A percentile compares a stretch with the other conserved stretches of the same genome.
phyloP scores from a whole-genome alignment of 768 basidiomycete species.

The Boletellus sp. region DNA sequence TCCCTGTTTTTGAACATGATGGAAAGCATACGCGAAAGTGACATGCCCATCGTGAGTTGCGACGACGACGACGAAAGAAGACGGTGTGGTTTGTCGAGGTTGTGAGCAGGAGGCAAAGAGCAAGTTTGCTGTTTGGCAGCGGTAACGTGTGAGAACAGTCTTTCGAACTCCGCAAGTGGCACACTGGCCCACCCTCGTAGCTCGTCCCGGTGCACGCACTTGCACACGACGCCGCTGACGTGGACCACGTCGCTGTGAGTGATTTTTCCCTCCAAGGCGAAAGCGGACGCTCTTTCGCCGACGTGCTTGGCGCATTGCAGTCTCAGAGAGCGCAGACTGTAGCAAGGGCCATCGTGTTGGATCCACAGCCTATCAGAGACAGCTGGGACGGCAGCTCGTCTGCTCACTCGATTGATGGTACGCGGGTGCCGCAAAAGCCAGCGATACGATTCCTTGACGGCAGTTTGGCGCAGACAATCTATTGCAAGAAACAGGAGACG shows the following conservation, averaged over 20 bases:
- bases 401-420: too few species aligned
- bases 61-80: conserved; percentile 31
- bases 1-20: conserved; percentile 97
- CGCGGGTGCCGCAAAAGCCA: too few species aligned
- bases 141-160: conserved; percentile 29
- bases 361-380: too few species aligned
- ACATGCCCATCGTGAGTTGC: conserved; percentile 67
- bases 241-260: conserved; percentile 10
- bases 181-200: neutral
- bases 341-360: too few species aligned
- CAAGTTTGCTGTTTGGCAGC: conserved; percentile 32
- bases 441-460: too few species aligned
- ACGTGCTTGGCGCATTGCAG: too few species aligned
- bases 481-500: conserved; percentile 1
- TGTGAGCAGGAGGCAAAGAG: conserved; percentile 28
- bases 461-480: too few species aligned
- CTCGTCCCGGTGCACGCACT: conserved; percentile 7
- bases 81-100: conserved; percentile 22
- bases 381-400: too few species aligned
- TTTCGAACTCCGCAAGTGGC: conserved; percentile 36
- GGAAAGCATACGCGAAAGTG: conserved; percentile 69
- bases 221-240: conserved; percentile 16
- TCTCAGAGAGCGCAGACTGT: too few species aligned
- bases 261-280: too few species aligned
- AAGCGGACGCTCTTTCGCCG: too few species aligned